Percentiles rank a stretch among this genome's conserved stretches.
phyloP scores from a whole-genome alignment of 495 filamentous ascomycete species.

The Articulospora tetracladia region DNA sequence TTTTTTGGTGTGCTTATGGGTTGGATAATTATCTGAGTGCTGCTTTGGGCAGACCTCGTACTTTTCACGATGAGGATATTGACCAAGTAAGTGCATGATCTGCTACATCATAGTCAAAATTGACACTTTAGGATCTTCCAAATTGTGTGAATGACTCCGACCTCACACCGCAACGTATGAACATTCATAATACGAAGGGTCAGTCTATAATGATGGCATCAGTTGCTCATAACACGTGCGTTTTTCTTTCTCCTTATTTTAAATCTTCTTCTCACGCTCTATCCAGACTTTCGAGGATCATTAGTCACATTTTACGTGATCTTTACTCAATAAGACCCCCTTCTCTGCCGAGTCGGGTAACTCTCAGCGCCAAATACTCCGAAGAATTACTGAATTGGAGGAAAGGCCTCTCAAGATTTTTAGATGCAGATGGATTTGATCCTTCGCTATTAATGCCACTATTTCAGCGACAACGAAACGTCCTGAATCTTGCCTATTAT shows the following conservation, averaged over 20 bases:
- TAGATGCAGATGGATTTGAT: constrained; percentile 34
- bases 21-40: constrained; percentile 55
- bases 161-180: constrained; percentile 25
- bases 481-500: constrained; percentile 50
- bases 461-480: constrained; percentile 49
- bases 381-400: constrained; percentile 38
- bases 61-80: constrained; percentile 49
- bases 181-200: constrained; percentile 17
- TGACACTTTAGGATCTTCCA: constrained; percentile 34
- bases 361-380: constrained; percentile 25
- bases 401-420: constrained; percentile 36
- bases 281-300: constrained; percentile 35
- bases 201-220: constrained; percentile 41
- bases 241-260: not conserved
- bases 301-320: constrained; percentile 39
- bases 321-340: constrained; percentile 45
- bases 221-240: constrained; percentile 34
- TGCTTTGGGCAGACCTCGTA: constrained; percentile 47
- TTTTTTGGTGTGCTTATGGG: constrained; percentile 54
- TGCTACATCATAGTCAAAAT: constrained; percentile 28
- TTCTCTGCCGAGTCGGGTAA: constrained; percentile 31
- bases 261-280: not conserved
- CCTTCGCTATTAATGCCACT: constrained; percentile 46
- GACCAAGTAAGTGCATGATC: constrained; percentile 47
- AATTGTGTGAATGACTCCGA: constrained; percentile 33